Conservation (phyloP, 495 filamentous ascomycete genomes). For the Peziza echinospora region DNA sequence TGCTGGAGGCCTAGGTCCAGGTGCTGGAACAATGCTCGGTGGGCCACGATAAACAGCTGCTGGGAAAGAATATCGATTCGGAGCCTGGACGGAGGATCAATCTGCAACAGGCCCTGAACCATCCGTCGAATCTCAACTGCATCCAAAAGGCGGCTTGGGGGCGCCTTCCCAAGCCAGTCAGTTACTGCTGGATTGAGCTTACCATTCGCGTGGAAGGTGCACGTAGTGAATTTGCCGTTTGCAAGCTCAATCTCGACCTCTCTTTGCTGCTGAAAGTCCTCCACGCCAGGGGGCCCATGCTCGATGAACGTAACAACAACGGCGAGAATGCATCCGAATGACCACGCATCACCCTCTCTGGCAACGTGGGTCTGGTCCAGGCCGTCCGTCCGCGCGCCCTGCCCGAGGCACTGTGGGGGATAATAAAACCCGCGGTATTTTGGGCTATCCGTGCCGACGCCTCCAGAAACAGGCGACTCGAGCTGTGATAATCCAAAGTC, state of each 20-base stretch:
- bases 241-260: no score
- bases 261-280: slow-evolving; percentile 1
- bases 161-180: neutral
- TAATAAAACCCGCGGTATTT: neutral
- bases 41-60: no score
- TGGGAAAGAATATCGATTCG: no score
- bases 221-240: neutral
- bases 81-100: no score
- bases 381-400: no score
- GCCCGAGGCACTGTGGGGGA: neutral
- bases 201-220: neutral
- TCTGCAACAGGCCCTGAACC: neutral
- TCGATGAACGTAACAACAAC: slow-evolving; percentile 14
- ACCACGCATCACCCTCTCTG: slow-evolving; percentile 18
- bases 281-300: slow-evolving; percentile 5
- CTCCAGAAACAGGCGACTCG: neutral
- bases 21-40: no score
- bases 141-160: no score
- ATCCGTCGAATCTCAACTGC: neutral
- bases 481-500: slow-evolving; percentile 11
- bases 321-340: slow-evolving; percentile 18
- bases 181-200: neutral
- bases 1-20: no score
- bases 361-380: slow-evolving; percentile 2
- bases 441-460: neutral